Base-by-base conservation (phyloP, 83 land plant species). In the Picea mariana region DNA sequence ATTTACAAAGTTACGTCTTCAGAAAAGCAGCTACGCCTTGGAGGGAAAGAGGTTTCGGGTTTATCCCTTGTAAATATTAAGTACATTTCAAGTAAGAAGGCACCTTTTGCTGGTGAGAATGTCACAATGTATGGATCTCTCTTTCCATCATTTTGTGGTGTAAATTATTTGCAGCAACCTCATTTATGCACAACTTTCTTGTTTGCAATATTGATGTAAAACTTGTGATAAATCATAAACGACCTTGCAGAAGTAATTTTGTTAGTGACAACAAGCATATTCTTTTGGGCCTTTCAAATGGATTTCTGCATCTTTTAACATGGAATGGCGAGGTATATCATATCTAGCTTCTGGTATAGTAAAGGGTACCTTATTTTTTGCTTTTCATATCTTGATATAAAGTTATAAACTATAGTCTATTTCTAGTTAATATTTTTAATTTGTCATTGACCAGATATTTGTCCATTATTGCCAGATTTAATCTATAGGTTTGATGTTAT, bases 281-380 rank as follows among this genome's bases (percentile, higher is more conserved):
- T 79, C 81, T 97, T 15, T 31, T 93, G 83, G 99, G 99, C 27
- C 93, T 95, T 27, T 89, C 95, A 34, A 83, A 87, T 89, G 95
- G 98, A 69, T 86, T 87, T 34, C 68, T 97, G 73, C 90, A 86
- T 65, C 85, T 85, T 71, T 81, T 95, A 62, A 91, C 95, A 21
- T 97, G 99, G 99, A 90, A 90, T 82, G 98, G 96, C 34, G 95
- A 97, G 99, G 99, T 97, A 90, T 62, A 42, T 40, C 3, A n/a
- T 52, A 75, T 34, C 23, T 75, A 49, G 17, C 24, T 75, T 58
- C 60, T 24, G 60, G 27, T 69, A 44, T 42, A 69, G 38, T 72
- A 44, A 72, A 72, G 20, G 42, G 4, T 34, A 18, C 20, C 75
- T 42, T 38, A 18, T 18, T 27, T 75, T 75, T 52, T 75, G 23